Conservation (phyloP, 768 basidiomycete species). For the Amanita molliuscula region DNA sequence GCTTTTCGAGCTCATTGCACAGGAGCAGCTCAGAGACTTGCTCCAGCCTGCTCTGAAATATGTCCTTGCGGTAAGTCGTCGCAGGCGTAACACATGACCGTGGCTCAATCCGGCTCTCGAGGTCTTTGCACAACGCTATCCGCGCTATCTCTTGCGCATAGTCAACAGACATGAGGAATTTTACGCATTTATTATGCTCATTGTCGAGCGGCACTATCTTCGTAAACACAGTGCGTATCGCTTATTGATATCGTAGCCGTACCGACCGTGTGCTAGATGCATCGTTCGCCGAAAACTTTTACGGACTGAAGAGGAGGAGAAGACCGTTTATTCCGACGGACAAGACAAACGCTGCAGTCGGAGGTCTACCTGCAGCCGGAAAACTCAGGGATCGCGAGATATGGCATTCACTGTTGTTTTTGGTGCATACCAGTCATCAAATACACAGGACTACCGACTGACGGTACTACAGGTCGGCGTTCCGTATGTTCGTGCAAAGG, state of each 20-base stretch:
- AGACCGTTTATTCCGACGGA: slow-evolving; percentile 62
- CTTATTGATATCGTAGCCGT: neutral
- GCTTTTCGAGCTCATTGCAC: slow-evolving; percentile 85
- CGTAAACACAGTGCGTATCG: slow-evolving; percentile 56
- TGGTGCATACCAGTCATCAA: slow-evolving; percentile 43
- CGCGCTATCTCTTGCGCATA: slow-evolving; percentile 81
- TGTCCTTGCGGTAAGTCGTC: slow-evolving; percentile 65
- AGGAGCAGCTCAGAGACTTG: slow-evolving; percentile 86
- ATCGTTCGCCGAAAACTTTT: slow-evolving; percentile 94
- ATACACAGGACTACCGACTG: neutral
- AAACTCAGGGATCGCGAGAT: slow-evolving; percentile 58
- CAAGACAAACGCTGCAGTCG: slow-evolving; percentile 56
- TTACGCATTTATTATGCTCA: slow-evolving; percentile 80
- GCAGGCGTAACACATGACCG: neutral
- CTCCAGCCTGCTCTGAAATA: slow-evolving; percentile 94
- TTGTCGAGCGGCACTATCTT: slow-evolving; percentile 88
- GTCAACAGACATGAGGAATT: slow-evolving; percentile 97
- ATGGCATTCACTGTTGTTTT: slow-evolving; percentile 65
- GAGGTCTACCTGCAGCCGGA: slow-evolving; percentile 54
- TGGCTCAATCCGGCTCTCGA: slow-evolving; percentile 18
- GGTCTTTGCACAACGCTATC: slow-evolving; percentile 94
- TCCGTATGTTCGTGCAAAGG: slow-evolving; percentile 84
- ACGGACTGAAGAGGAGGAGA: slow-evolving; percentile 77
- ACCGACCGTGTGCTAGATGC: slow-evolving; percentile 45
- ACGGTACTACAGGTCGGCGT: slow-evolving; percentile 56